Base-by-base conservation (phyloP, 352 stramenopile species). In the Phytophthora fragariae region DNA sequence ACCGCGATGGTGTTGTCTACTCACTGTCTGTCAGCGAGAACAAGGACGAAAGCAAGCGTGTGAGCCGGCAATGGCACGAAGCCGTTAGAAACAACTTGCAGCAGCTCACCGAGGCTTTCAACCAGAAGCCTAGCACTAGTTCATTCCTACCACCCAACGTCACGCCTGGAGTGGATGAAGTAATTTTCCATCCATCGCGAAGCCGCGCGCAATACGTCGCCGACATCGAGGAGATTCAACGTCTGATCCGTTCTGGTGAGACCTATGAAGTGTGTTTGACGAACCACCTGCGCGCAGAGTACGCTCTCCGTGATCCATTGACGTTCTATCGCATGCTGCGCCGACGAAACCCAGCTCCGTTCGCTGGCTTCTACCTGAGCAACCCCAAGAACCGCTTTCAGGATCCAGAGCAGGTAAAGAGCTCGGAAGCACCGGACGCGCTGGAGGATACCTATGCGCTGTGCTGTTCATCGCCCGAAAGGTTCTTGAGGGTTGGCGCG, bases 251-350 rank as follows among this genome's bases (percentile, higher is more conserved):
- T 57, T 84, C 86, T 17, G 97, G 97, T 14, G 96, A 99, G 75
- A 98, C 95, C 27, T 99, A 99, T 76, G 96, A 99, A 80, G 83
- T 99, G 27, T 99, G 97, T 71, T 75, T 99, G 37, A 99, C 97
- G 2, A 99, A 98, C 82, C 90, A 98, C 69, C 81, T 99, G 15
- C 82, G 92, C 52, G 78, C 86, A 0, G 46, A 75, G 7, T 73
- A 87, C 46, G 46, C 67, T 31, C 58, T 93, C 17, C 63, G 53
- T 6, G 70, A 92, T 64, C 83, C 82, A 3, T 67, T 93, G 19
- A 79, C 78, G 52, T 97, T 98, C 57, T 99, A 99, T 79, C 76
- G 90, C 46, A 80, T 90, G 62, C 79, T 99, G 39, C 95, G 97
- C 10, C 73, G 72, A 35, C 83, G 84, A 14, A 99, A 99, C 80